Evolutionary conservation across 352 stramenopile species (phyloP).

Genomic region (Thalassiosira hispida): DNA sequence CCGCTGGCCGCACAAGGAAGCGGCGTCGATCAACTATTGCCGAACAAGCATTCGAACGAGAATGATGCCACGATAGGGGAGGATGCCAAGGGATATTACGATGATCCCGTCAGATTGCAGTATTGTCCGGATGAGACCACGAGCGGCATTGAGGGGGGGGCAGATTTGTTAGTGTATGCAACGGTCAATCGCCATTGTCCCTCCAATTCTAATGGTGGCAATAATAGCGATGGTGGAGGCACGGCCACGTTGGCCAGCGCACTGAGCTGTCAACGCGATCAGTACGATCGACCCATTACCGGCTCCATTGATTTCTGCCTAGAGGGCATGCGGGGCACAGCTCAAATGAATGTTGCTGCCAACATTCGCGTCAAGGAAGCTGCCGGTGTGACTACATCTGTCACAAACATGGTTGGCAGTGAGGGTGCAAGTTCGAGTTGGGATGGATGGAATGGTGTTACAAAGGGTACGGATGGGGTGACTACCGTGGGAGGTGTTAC

Average conservation of each 20-base stretch:
- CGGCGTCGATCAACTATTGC: conserved; percentile 2
- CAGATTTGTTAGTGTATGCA: conserved; percentile 52
- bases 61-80: conserved; percentile 1
- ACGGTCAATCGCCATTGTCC: conserved; percentile 53
- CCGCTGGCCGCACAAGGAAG: conserved; percentile 20
- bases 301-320: conserved; percentile 56
- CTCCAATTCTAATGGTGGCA: conserved; percentile 1
- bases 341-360: conserved; percentile 8
- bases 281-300: conserved; percentile 57
- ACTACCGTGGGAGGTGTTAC: neutral
- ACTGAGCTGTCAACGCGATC: conserved; percentile 52
- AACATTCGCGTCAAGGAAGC: conserved; percentile 17
- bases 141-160: conserved; percentile 32
- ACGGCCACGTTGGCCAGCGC: conserved; percentile 41
- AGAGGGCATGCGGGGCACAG: conserved; percentile 26
- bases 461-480: neutral
- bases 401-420: neutral
- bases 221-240: neutral
- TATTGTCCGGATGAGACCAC: conserved; percentile 58
- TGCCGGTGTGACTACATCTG: neutral
- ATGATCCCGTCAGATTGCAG: conserved; percentile 32
- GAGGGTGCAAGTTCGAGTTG: conserved; percentile 7
- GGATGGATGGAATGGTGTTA: conserved; percentile 26
- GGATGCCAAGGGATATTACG: conserved; percentile 10
- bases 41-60: neutral